Evolutionary conservation across 2,329 filamentous ascomycete species (phyloP).

Genomic region (Alternaria alternata): DNA sequence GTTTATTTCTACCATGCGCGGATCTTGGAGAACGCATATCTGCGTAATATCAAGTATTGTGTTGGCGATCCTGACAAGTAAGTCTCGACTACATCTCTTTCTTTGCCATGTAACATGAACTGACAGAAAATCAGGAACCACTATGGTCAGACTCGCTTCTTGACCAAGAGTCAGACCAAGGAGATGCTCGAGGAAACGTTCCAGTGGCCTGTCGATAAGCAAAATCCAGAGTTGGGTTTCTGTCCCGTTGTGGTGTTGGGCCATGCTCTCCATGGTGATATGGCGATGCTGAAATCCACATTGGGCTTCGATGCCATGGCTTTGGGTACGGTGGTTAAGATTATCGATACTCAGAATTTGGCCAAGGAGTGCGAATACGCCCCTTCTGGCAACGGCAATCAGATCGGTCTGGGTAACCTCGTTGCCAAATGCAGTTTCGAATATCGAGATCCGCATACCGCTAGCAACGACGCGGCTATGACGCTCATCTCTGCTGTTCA

Average conservation of each 20-base stretch:
- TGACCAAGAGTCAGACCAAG: constrained; percentile 1
- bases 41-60: constrained; percentile 18
- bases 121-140: constrained; percentile 11
- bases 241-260: constrained; percentile 20
- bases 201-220: constrained; percentile 9
- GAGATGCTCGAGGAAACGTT: constrained; percentile 12
- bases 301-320: constrained; percentile 6
- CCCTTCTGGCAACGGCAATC: background rate
- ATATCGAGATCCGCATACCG: constrained; percentile 22
- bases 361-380: constrained; percentile 12
- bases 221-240: background rate
- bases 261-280: constrained; percentile 15
- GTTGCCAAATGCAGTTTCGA: constrained; percentile 8
- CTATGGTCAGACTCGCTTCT: constrained; percentile 23
- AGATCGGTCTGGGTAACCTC: constrained; percentile 12
- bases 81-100: background rate
- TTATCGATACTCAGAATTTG: constrained; percentile 24
- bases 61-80: constrained; percentile 13
- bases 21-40: constrained; percentile 13
- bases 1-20: constrained; percentile 28
- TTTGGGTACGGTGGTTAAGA: constrained; percentile 14
- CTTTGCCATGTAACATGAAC: background rate
- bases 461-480: constrained; percentile 25
- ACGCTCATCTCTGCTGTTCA: constrained; percentile 24
- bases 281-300: constrained; percentile 8